These are phyloP conservation scores for Trichoderma sp. DNA, from an alignment of 2,329 filamentous ascomycete species.

Conservation along the genomic window DNA sequence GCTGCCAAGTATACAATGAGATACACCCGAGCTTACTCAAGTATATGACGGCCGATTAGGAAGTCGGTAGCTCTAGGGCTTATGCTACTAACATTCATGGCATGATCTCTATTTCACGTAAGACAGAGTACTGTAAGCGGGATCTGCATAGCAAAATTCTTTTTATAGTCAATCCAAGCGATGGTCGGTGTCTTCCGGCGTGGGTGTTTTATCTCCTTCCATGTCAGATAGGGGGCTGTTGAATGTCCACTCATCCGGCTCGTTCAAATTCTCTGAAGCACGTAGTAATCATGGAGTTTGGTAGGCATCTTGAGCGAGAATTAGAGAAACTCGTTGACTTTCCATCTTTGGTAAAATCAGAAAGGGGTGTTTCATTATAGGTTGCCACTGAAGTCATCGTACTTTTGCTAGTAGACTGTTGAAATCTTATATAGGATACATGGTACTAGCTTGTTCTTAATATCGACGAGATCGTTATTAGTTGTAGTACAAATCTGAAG, in stretches of 20 bases:
- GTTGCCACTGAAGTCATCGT: not conserved
- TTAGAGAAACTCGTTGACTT: not conserved
- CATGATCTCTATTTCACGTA: not conserved
- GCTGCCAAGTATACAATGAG: not conserved
- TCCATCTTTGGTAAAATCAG: not conserved
- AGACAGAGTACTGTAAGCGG: not conserved
- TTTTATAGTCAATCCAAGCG: not conserved
- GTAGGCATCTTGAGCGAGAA: not conserved
- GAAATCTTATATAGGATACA: not conserved
- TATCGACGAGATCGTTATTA: not conserved
- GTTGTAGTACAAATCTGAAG: accelerated
- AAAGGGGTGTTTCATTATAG: not conserved
- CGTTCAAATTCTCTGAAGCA: not conserved
- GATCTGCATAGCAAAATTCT: not conserved
- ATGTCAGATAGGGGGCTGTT: not conserved
- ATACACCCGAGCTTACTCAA: not conserved
- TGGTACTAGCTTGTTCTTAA: not conserved
- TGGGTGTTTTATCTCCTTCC: not conserved
- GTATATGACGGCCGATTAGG: not conserved
- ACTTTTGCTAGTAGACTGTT: not conserved
- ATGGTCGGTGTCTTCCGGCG: not conserved
- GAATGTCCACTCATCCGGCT: not conserved
- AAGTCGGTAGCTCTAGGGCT: not conserved
- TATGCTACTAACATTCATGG: not conserved
- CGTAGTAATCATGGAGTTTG: not conserved